Evolutionary conservation across 495 filamentous ascomycete genomes (phyloP).

Genomic region (Ramalina intermedia): DNA sequence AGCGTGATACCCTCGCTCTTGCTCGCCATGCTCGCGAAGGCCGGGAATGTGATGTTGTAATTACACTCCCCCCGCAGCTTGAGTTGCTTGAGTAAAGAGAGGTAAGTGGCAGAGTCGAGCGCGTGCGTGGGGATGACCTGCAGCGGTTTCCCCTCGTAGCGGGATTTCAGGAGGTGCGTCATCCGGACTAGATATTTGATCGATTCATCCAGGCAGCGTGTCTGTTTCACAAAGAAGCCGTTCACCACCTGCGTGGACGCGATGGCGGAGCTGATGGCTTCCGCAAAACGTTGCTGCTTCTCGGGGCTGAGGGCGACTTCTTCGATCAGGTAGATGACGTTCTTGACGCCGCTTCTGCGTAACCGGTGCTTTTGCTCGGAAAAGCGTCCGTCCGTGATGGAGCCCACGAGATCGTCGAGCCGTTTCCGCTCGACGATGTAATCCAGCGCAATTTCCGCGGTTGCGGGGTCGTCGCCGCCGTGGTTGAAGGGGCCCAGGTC

Average conservation of each 20-base stretch:
- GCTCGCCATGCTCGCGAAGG: constrained; percentile 55
- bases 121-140: constrained; percentile 50
- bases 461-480: constrained; percentile 28
- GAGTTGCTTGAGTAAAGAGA: constrained; percentile 47
- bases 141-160: constrained; percentile 39
- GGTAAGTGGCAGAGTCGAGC: constrained; percentile 55
- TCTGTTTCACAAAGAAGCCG: constrained; percentile 70
- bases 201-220: constrained; percentile 61
- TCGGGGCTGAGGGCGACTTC: constrained; percentile 43
- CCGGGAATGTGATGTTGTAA: constrained; percentile 55
- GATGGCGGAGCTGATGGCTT: constrained; percentile 58
- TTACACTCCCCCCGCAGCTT: constrained; percentile 24
- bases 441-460: constrained; percentile 52
- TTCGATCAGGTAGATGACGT: constrained; percentile 73
- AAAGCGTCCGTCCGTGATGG: constrained; percentile 73
- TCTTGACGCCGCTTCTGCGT: constrained; percentile 51
- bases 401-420: constrained; percentile 63
- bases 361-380: constrained; percentile 79
- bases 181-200: constrained; percentile 66
- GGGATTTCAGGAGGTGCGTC: constrained; percentile 50
- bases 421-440: constrained; percentile 76
- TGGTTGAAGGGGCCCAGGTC: constrained; percentile 43
- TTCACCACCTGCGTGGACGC: constrained; percentile 70
- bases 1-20: constrained; percentile 64
- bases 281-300: constrained; percentile 37